Evolutionary conservation across 345 rosid genomes (phyloP).

Genomic region (Arabidopsis thaliana): DNA sequence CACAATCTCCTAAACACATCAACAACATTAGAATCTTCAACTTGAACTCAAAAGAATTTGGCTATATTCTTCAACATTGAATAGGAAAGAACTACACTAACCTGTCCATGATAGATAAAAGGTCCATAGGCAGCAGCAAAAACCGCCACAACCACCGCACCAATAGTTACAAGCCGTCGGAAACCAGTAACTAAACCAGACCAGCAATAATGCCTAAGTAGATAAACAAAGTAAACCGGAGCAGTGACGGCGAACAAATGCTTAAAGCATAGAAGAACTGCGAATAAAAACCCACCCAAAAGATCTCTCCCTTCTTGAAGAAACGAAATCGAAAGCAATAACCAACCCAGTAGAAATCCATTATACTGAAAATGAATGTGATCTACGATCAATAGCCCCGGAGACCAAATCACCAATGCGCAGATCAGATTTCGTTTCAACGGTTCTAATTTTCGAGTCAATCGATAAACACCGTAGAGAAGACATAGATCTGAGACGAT

Average conservation of each 20-base stretch:
- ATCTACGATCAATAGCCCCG: constrained; percentile 82
- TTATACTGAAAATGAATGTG: constrained; percentile 95
- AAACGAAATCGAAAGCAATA: constrained; percentile 81
- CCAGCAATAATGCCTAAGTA: constrained; percentile 87
- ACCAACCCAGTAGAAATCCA: constrained; percentile 79
- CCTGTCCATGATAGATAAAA: constrained; percentile 80
- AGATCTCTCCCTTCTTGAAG: constrained; percentile 79
- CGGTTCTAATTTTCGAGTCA: constrained; percentile 48
- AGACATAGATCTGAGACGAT: constrained; percentile 74
- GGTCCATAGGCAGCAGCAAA: constrained; percentile 83
- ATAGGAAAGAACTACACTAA: constrained; percentile 34
- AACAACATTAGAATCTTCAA: not conserved
- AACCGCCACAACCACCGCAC: constrained; percentile 65
- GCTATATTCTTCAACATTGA: not conserved
- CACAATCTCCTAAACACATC: not conserved
- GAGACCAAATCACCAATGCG: constrained; percentile 79
- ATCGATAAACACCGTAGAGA: constrained; percentile 59
- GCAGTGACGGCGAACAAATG: constrained; percentile 96
- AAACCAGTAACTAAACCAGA: constrained; percentile 60
- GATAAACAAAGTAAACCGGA: constrained; percentile 86
- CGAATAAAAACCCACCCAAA: constrained; percentile 80
- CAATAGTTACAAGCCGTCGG: constrained; percentile 57
- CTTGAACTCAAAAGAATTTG: not conserved
- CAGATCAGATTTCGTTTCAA: constrained; percentile 58
- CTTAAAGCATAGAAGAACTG: constrained; percentile 81